Evolutionary conservation across 2,329 filamentous ascomycete species (phyloP), one percentile per base, ranked within the genome.

Genomic region (Aspergillus phoenicis): DNA sequence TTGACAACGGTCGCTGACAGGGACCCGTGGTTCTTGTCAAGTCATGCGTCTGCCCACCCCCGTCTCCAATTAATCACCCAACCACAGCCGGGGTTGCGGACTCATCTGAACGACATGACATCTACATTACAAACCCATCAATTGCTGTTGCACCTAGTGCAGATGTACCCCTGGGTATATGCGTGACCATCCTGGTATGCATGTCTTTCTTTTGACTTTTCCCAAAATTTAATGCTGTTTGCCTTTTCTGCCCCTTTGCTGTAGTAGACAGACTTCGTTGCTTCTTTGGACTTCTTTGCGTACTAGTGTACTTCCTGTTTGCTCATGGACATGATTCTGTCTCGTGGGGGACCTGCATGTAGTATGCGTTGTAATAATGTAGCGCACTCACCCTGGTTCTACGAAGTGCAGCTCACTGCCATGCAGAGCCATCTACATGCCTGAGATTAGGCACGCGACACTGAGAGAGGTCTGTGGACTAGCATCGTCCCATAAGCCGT

Each of bases 31-130:
- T 60, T 64, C 39, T 49, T 20, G 28, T 47, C 45, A 52, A 59
- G 62, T 64, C 62, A 62, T 64, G 60, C 60, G 60, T 57, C 58
- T 60, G 49, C 53, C 57, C 60, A 55, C 59, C 53, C 33, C 53
- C 38, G 3, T 33, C 43, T 24, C 30, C 26, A 15, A 36, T 8
- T 13, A 1, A 24, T 8, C 24, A 22, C 22, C 53, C 53, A 56
- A 47, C 53, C 53, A 56, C 39, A 33, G 26, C n/a, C 39, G 5
- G 39, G 53, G 11, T 45, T 45, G 11, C 28, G 30, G 30, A 22
- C 15, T 45, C 30, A 47, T 43, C 30, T 28, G 43, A 36, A 22
- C 10, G 53, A 30, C 24, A 56, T 56, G 53, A 47, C 53, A 56
- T 45, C 53, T 28, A 56, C 33, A 53, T 53, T 43, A 45, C 41